phyloP scores from a whole-genome alignment of 768 basidiomycete species.

The Tricholoma bakamatsutake region DNA sequence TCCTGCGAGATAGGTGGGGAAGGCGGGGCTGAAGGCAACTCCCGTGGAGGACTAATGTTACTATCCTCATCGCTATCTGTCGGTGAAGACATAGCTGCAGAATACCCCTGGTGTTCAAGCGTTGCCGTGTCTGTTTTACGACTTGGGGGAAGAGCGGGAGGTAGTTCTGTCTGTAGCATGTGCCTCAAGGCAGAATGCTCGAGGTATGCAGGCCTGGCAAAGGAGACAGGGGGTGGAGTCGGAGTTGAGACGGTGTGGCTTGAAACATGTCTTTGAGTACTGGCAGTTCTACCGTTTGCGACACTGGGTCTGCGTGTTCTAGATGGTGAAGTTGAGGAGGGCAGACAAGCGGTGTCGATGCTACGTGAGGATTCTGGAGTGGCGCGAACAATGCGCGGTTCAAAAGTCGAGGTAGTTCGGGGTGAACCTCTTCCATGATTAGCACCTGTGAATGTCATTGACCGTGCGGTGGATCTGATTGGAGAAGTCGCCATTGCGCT shows the following conservation, averaged over 20 bases:
- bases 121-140: constrained; percentile 30
- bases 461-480: constrained; percentile 37
- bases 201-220: constrained; percentile 68
- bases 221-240: constrained; percentile 32
- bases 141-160: constrained; percentile 29
- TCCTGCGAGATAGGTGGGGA: constrained; percentile 27
- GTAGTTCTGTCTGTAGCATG: constrained; percentile 53
- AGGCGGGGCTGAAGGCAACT: constrained; percentile 25
- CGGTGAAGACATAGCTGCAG: constrained; percentile 31
- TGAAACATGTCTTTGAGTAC: constrained; percentile 23
- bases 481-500: constrained; percentile 26
- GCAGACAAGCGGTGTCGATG: constrained; percentile 39
- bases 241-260: constrained; percentile 25
- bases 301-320: constrained; percentile 44
- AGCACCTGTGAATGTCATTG: constrained; percentile 32
- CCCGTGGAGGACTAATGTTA: constrained; percentile 42
- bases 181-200: constrained; percentile 72
- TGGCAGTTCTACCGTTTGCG: constrained; percentile 22
- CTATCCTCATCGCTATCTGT: constrained; percentile 69
- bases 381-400: constrained; percentile 68
- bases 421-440: constrained; percentile 26
- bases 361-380: constrained; percentile 31
- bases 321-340: constrained; percentile 37
- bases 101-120: constrained; percentile 16
- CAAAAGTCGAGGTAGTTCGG: constrained; percentile 34